Percentiles rank a stretch among this genome's conserved stretches.
Evolutionary conservation across 306 rosid genomes (phyloP).

Genomic region (Mucuna pruriens): DNA sequence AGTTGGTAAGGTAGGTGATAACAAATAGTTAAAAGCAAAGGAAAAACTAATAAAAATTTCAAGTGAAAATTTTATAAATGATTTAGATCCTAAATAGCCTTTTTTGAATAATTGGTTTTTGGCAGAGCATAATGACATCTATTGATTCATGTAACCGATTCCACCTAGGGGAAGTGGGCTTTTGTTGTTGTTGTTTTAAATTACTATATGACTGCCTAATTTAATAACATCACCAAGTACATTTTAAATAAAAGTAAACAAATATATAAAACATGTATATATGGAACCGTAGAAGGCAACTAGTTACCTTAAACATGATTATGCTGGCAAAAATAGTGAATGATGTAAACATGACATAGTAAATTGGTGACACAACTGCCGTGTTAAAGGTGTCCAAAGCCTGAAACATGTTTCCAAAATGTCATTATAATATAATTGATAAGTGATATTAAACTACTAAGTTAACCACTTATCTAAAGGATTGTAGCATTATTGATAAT

Average conservation of each 20-base stretch:
- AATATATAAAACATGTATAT: neutral
- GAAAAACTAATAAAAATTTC: neutral
- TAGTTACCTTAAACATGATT: constrained; percentile 84
- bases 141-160: neutral
- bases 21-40: neutral
- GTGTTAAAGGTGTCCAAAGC: constrained; percentile 94
- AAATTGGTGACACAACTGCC: constrained; percentile 88
- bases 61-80: neutral
- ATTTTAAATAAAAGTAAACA: neutral
- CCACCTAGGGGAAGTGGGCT: neutral
- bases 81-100: neutral
- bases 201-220: neutral
- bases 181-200: neutral
- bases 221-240: neutral
- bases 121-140: neutral
- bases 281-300: neutral
- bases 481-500: neutral
- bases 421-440: neutral
- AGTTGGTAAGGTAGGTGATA: neutral
- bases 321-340: constrained; percentile 89
- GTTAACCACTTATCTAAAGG: constrained; percentile 8
- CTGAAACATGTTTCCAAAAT: constrained; percentile 52
- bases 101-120: neutral
- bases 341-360: constrained; percentile 86
- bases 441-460: neutral